Percentiles rank a stretch among this genome's conserved stretches.
Evolutionary conservation across 2,329 filamentous ascomycete species (phyloP).

Genomic region (Neofusicoccum parvum): DNA sequence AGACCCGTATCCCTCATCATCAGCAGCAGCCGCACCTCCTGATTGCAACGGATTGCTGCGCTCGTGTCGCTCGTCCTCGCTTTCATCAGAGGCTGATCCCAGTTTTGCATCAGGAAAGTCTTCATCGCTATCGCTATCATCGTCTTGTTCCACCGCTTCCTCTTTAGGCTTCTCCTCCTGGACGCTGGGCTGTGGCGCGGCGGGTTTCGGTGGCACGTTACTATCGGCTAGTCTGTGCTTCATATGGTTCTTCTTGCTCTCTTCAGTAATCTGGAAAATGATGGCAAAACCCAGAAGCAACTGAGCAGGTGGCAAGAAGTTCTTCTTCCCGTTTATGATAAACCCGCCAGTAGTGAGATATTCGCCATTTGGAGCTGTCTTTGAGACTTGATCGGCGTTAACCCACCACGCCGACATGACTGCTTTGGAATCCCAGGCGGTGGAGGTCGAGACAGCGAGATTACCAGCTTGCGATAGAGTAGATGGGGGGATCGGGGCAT

Average conservation of each 20-base stretch:
- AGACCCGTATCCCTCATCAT: constrained; percentile 16
- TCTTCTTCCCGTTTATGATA: constrained; percentile 82
- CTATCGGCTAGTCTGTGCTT: constrained; percentile 67
- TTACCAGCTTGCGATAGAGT: constrained; percentile 89
- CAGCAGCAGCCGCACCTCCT: not conserved
- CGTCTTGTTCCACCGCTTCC: constrained; percentile 30
- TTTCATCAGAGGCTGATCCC: constrained; percentile 38
- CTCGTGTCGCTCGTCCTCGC: constrained; percentile 34
- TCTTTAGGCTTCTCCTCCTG: constrained; percentile 26
- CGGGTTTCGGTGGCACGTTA: constrained; percentile 6
- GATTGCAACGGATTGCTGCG: constrained; percentile 45
- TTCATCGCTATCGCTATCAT: constrained; percentile 45
- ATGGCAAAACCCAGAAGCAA: constrained; percentile 85
- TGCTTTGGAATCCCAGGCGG: constrained; percentile 94
- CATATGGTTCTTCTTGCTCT: constrained; percentile 78
- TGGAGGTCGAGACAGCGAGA: constrained; percentile 80
- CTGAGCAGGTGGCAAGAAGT: constrained; percentile 84
- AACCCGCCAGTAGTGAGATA: constrained; percentile 79
- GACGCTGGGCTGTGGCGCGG: constrained; percentile 24
- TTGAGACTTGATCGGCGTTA: constrained; percentile 84
- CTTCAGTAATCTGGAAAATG: constrained; percentile 85
- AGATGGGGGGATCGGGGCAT: constrained; percentile 87
- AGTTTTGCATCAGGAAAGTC: constrained; percentile 49
- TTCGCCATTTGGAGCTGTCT: constrained; percentile 77
- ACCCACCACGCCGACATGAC: constrained; percentile 98